Percentiles rank a stretch among this genome's conserved stretches.
phyloP scores from a whole-genome alignment of 768 basidiomycete genomes.

The Amanita pseudoporphyria region DNA sequence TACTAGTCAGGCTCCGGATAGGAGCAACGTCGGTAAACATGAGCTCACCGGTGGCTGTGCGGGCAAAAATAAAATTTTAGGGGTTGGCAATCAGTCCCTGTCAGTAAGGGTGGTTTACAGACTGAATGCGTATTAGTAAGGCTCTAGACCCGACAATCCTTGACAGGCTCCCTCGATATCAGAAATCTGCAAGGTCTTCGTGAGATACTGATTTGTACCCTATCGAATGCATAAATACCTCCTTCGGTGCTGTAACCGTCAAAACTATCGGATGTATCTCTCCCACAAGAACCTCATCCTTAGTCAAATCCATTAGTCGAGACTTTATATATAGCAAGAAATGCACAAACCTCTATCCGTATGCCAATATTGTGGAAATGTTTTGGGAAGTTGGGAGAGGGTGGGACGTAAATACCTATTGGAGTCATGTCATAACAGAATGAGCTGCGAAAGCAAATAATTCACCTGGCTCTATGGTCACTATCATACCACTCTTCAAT shows the following conservation, averaged over 20 bases:
- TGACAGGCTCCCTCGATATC: conserved; percentile 80
- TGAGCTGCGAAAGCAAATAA: background rate
- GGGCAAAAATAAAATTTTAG: background rate
- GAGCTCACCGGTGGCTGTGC: conserved; percentile 5
- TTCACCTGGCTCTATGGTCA: conserved; percentile 84
- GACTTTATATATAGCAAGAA: background rate
- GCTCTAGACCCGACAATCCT: conserved; percentile 54
- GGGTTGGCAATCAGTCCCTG: background rate
- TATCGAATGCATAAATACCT: conserved; percentile 35
- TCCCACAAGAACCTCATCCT: conserved; percentile 71
- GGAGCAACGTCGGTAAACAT: background rate
- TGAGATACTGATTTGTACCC: background rate
- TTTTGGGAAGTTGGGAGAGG: conserved; percentile 66
- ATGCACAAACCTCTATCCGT: conserved; percentile 65
- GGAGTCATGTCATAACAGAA: conserved; percentile 3
- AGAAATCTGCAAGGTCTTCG: conserved; percentile 29
- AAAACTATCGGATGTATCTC: conserved; percentile 52
- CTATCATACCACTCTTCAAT: conserved; percentile 77
- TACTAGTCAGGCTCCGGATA: background rate
- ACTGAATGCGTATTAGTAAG: conserved; percentile 19
- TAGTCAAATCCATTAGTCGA: background rate
- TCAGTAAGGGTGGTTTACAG: background rate
- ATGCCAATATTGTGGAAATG: conserved; percentile 88
- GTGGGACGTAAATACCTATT: conserved; percentile 82
- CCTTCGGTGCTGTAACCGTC: conserved; percentile 71